Base-by-base conservation (phyloP, 352 stramenopile species). In the Pythium aristosporum region DNA sequence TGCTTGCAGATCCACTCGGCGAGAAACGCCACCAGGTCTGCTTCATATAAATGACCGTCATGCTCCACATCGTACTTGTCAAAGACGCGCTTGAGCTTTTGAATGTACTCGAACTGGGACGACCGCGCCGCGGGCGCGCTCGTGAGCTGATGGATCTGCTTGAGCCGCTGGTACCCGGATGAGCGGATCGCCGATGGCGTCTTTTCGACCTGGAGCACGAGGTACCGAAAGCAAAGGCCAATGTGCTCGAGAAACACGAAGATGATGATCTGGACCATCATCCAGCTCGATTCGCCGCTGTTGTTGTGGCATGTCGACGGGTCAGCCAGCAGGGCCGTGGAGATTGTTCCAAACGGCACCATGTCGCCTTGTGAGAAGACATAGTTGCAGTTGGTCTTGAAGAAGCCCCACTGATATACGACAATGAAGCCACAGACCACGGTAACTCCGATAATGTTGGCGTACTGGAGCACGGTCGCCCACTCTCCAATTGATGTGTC, bases 1-100 rank as follows among this genome's bases (percentile, higher is more conserved):
- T 91, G 87, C 64, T 93, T 93, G 63, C 82, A 92, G 43, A 92
- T 77, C 87, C 87, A 95, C 42, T 91, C 87, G 12, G 87, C 78
- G 13, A 95, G 51, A 60, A 95, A 90, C 32, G 79, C 68, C 12
- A 93, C 75, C 5, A 93, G 67, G 48, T 95, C 84, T 9, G 72
- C 68, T 59, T 95, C 84, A 5, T 73, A 71, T 61, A 95, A 62
- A 44, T 91, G 80, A 0, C 82, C 82, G 54, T 91, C 74, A 4
- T 68, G 65, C 25, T 91, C 84, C 0, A 79, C 50, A 43, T 95
- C 87, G 60, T 92, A 79, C 70, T 85, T 87, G 59, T 95, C 87
- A 61, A 93, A 95, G 47, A 95, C 65, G 47, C 80, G 72, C 53
- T 85, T 83, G 28, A 95, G 75, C 20, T 86, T 83, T 53, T 91